Conservation (phyloP, 768 basidiomycete species). For the Suillus brevipes region DNA sequence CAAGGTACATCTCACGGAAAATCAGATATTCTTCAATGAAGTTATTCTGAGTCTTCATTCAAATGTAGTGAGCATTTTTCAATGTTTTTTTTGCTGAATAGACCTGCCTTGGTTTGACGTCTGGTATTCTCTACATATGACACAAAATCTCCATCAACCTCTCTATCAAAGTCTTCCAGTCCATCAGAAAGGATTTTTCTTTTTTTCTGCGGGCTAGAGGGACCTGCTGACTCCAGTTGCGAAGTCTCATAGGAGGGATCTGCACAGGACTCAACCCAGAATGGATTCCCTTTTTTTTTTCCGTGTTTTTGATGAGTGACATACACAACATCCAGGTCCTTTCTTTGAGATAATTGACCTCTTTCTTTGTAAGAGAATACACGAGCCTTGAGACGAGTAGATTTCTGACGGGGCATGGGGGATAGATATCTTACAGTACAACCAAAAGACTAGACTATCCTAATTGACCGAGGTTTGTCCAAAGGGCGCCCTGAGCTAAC, state of each 20-base stretch:
- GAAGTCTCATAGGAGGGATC: background rate
- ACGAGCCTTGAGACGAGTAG: too few species aligned
- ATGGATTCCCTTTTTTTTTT: too few species aligned
- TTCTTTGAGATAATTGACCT: too few species aligned
- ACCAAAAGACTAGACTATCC: too few species aligned
- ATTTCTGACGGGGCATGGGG: too few species aligned
- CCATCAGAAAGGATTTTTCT: background rate
- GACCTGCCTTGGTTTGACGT: background rate
- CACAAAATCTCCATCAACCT: background rate
- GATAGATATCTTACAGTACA: too few species aligned
- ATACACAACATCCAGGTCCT: too few species aligned
- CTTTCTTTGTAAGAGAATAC: too few species aligned
- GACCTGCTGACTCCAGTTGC: background rate
- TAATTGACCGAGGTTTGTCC: too few species aligned
- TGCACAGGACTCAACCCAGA: too few species aligned
- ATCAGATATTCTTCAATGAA: constrained; percentile 4
- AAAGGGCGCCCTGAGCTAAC: too few species aligned
- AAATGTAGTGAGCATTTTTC: background rate
- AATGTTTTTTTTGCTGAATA: background rate
- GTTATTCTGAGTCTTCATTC: constrained; percentile 9
- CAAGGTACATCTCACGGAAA: background rate
- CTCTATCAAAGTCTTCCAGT: background rate
- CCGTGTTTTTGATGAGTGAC: too few species aligned
- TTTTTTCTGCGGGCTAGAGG: background rate
- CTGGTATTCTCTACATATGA: background rate